Evolutionary conservation across 78 protist species (phyloP).

Genomic region (Dictyostelium intermedium): DNA sequence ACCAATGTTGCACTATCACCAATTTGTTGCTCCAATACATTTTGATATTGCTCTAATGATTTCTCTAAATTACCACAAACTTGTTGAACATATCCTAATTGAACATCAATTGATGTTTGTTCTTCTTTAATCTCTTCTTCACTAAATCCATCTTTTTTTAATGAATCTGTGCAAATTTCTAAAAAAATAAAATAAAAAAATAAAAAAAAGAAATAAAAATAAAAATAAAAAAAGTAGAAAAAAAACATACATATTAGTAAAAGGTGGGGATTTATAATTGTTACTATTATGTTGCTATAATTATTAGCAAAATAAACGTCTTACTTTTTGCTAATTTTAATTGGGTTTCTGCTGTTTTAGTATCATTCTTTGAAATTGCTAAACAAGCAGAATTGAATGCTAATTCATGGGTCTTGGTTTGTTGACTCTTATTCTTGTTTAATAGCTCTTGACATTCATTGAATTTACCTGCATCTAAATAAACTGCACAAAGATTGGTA

Average conservation of each 20-base stretch:
- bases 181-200: background rate
- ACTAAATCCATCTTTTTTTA: slow-evolving; percentile 58
- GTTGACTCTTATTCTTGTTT: slow-evolving; percentile 14
- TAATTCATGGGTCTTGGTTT: slow-evolving; percentile 50
- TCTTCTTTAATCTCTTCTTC: slow-evolving; percentile 66
- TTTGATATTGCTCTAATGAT: slow-evolving; percentile 25
- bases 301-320: background rate
- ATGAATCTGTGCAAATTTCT: slow-evolving; percentile 64
- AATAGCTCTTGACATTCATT: slow-evolving; percentile 64
- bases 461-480: slow-evolving; percentile 65
- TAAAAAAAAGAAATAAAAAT: background rate
- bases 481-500: slow-evolving; percentile 64
- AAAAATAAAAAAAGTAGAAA: background rate
- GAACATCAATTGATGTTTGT: slow-evolving; percentile 32
- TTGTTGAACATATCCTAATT: slow-evolving; percentile 63
- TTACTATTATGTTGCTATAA: background rate
- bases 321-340: slow-evolving; percentile 69
- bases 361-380: slow-evolving; percentile 24
- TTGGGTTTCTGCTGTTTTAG: slow-evolving; percentile 72
- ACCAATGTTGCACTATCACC: slow-evolving; percentile 51
- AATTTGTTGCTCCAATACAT: background rate
- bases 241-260: background rate
- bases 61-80: background rate
- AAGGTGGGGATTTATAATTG: too few relatives aligned
- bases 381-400: slow-evolving; percentile 73